Conservation (phyloP, 2,329 filamentous ascomycete species). For the Aspergillus calidoustus region DNA sequence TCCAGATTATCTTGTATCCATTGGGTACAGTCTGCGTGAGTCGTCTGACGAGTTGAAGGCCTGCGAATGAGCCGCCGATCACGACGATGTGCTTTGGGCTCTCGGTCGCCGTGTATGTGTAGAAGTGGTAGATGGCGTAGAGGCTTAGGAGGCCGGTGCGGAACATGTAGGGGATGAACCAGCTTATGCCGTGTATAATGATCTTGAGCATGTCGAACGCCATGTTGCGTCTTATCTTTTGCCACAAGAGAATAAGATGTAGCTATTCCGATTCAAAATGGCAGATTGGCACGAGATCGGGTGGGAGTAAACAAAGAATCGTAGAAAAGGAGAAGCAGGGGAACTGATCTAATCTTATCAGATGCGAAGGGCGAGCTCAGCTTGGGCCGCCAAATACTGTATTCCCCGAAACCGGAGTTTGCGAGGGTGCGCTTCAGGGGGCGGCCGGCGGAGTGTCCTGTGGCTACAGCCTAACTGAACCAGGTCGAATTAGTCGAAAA, state of each 20-base stretch:
- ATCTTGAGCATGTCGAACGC: background rate
- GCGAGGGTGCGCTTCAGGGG: no score
- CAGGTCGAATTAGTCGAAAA: background rate
- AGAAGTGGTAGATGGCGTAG: slow-evolving; percentile 12
- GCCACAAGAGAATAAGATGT: no score
- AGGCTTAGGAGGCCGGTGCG: background rate
- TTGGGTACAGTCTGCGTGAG: slow-evolving; percentile 56
- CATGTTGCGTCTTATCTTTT: background rate
- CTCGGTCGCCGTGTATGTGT: slow-evolving; percentile 18
- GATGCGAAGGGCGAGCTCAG: background rate
- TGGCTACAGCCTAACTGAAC: background rate
- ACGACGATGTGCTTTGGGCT: slow-evolving; percentile 56
- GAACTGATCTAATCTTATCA: slow-evolving; percentile 7
- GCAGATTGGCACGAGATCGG: no score
- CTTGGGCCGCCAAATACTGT: background rate
- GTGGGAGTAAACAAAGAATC: no score
- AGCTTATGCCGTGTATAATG: background rate
- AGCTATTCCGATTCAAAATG: no score
- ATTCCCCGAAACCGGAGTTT: background rate
- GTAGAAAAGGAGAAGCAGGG: background rate
- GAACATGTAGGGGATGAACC: background rate
- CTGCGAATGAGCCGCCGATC: slow-evolving; percentile 63
- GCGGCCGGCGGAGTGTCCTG: no score
- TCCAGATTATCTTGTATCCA: slow-evolving; percentile 26
- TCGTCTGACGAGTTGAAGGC: slow-evolving; percentile 54